Evolutionary conservation across 495 filamentous ascomycete genomes (phyloP), one percentile per base, ranked within the genome.

Genomic region (Talaromyces thailandensis): DNA sequence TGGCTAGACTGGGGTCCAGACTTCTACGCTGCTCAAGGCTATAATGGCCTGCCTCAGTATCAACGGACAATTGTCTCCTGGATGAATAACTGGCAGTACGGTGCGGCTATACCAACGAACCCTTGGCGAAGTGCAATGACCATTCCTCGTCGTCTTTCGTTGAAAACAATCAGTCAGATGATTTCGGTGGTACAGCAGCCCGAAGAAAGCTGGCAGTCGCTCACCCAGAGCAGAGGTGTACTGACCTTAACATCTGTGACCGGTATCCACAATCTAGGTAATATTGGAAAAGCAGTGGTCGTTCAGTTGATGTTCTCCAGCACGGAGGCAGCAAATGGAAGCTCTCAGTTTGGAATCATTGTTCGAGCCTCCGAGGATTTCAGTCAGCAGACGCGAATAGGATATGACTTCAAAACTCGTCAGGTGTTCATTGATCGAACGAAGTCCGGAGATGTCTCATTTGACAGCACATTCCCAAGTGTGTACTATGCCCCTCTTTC

Each of bases 31-130:
- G 80, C 77, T 0, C 72, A 80, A 58, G 79, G 77, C 66, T 85
- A 81, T 66, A 79, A 80, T 64, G 78, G 76, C 9, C 67, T 82
- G 5, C 70, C 76, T 0, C 58, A 62, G 4, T 70, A 65, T 24
- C 67, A 74, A 25, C 73, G 72, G 21, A 74, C 76, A 29, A 66
- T 80, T 31, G 75, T 86, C 40, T 79, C 75, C 5, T 86, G 84
- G 84, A 82, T 84, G 61, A 81, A 75, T 53, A 86, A 86, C 63
- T 86, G 84, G 83, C 79, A 86, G 64, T 86, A 86, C 62, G 72
- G 68, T 2, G 71, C 78, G 52, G 51, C 66, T 16, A 78, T 82
- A 1, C 74, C 73, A 1, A 71, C 71, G 3, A 73, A 78, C 64
- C 71, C 76, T 16, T 86, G 79, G 77, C 75, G 83, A 9, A 78